phyloP scores from a whole-genome alignment of 2,329 filamentous ascomycete genomes.

The Fusarium coffeatum region DNA sequence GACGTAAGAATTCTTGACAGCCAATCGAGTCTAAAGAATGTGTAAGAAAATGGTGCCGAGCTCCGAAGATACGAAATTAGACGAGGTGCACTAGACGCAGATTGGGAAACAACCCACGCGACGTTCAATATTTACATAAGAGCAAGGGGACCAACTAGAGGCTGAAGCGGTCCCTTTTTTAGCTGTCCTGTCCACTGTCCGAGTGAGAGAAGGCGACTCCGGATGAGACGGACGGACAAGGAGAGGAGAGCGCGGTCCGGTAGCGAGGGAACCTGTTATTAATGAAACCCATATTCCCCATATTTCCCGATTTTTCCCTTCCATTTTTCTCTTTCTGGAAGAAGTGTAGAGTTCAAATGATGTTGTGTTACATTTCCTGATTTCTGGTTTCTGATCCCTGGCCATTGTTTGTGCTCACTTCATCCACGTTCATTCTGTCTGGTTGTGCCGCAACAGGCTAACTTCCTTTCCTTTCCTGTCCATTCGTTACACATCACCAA shows the following conservation, averaged over 20 bases:
- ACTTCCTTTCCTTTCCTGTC: neutral
- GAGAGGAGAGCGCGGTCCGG: neutral
- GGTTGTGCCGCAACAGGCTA: neutral
- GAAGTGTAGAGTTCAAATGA: neutral
- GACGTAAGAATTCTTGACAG: constrained; percentile 1
- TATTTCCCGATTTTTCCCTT: neutral
- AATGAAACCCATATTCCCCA: neutral
- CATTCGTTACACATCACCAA: neutral
- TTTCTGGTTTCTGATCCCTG: neutral
- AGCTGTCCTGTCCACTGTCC: neutral
- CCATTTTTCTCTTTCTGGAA: constrained; percentile 16
- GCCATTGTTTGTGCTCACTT: neutral
- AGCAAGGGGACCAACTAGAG: neutral
- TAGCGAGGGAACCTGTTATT: neutral
- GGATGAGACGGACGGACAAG: neutral
- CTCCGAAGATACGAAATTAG: constrained; percentile 28
- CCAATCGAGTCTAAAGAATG: neutral
- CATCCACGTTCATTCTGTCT: neutral
- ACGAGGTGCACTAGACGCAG: neutral
- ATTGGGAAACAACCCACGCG: constrained; percentile 25
- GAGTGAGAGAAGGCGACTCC: neutral
- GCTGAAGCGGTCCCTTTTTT: constrained; percentile 3
- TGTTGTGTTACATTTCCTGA: constrained; percentile 1
- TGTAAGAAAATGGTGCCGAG: constrained; percentile 24
- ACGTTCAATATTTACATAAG: constrained; percentile 21